A percentile compares a stretch with the other conserved stretches of the same genome.
Conservation (phyloP, 441 rosid species). For the Viola pubescens region DNA sequence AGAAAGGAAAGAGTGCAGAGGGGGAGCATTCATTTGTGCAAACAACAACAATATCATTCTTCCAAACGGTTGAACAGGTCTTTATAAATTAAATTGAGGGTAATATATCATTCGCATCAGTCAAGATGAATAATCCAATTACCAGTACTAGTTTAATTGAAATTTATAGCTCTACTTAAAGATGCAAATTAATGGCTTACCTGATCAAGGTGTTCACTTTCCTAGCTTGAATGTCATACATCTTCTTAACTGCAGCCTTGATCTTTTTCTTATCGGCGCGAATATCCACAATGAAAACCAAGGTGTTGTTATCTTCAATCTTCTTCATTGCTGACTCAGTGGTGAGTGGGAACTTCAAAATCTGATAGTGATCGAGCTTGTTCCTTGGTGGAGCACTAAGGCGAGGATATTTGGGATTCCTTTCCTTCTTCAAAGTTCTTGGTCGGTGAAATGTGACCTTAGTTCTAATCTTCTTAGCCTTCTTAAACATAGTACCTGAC, state of each 20-base stretch:
- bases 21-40: too few species aligned
- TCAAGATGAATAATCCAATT: background rate
- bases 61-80: too few species aligned
- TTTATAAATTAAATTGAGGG: too few species aligned
- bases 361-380: constrained; percentile 75
- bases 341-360: constrained; percentile 70
- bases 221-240: constrained; percentile 91
- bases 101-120: too few species aligned
- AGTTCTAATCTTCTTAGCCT: constrained; percentile 67
- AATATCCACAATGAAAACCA: constrained; percentile 89
- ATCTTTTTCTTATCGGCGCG: constrained; percentile 93
- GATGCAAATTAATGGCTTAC: constrained; percentile 23
- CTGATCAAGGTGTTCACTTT: constrained; percentile 95
- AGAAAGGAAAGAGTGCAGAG: too few species aligned
- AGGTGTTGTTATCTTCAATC: constrained; percentile 91
- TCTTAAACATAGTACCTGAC: constrained; percentile 70
- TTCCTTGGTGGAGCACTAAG: constrained; percentile 70
- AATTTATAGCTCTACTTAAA: background rate
- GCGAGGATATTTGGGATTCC: constrained; percentile 66
- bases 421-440: constrained; percentile 59
- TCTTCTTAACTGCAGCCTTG: constrained; percentile 85
- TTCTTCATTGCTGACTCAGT: constrained; percentile 87
- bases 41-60: too few species aligned
- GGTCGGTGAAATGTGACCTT: constrained; percentile 91
- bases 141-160: background rate